Percentiles rank a stretch among this genome's conserved stretches.
Conservation (phyloP, 2,329 filamentous ascomycete genomes). For the Epichloe baconii region DNA sequence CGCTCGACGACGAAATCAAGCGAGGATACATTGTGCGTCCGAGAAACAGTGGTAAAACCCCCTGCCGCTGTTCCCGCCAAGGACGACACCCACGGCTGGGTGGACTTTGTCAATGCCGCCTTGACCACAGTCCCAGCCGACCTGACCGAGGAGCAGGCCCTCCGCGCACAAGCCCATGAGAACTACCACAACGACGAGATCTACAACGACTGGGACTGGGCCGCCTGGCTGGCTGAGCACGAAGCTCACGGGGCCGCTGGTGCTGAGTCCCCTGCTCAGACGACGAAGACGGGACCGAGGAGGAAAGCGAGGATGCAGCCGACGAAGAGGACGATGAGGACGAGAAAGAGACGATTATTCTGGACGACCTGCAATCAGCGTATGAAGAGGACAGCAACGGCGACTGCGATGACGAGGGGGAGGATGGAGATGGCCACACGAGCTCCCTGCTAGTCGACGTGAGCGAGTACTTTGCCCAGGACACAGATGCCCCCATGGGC, state of each 20-base stretch:
- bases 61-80: conserved; percentile 6
- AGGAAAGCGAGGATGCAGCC: background rate
- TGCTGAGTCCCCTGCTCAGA: background rate
- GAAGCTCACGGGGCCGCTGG: background rate
- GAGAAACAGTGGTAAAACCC: conserved; percentile 4
- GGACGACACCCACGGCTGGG: conserved; percentile 14
- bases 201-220: conserved; percentile 12
- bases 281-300: background rate
- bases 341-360: conserved; percentile 3
- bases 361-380: background rate
- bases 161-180: conserved; percentile 13
- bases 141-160: conserved; percentile 12
- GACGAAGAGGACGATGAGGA: conserved; percentile 4
- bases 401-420: conserved; percentile 1
- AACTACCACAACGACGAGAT: conserved; percentile 9
- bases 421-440: background rate
- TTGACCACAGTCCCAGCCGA: conserved; percentile 12
- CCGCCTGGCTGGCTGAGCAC: conserved; percentile 10
- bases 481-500: background rate
- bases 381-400: conserved; percentile 3
- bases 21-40: conserved; percentile 18
- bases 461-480: background rate
- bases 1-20: conserved; percentile 20
- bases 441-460: background rate
- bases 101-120: conserved; percentile 13